Base-by-base conservation (phyloP, 768 basidiomycete genomes). In the Boletales sp. region DNA sequence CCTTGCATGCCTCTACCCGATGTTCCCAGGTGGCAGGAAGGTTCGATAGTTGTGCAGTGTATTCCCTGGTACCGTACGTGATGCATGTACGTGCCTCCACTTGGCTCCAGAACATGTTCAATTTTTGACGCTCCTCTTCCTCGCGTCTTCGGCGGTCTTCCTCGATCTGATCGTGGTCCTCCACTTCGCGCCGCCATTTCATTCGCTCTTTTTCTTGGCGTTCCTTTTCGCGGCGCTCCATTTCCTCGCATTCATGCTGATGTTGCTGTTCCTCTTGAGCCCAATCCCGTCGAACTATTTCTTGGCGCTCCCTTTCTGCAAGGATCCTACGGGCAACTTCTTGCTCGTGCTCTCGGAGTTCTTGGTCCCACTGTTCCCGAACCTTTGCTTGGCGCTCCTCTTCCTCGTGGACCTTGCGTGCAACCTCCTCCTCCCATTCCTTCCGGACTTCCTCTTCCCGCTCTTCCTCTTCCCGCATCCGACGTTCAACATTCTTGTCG, bases 21-120 rank as follows among this genome's bases (percentile, higher is more conserved):
- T 57, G 59, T 11, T 42, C 45, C 49, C 60, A 60, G 9, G 48
- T 50, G 4, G 45, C 5, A 6, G 66, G 70, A 2, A 67, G 49
- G 39, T 66, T 69, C 39, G 52, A 54, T 5, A 71, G 55, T 0
- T 46, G 50, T 3, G 68, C 70, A 4, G 56, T 60, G 15, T 70
- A 70, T 31, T 62, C 63, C 19, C 61, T 57, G 14, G 62, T 61
- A 0, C 48, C 63, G 14, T 63, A 68, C 0, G 60, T 59, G 28
- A 50, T 58, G 47, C 70, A 70, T 11, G 14, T 43, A 39, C 55
- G 57, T 4, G 55, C 44, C 28, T 65, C 48, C 0, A 58, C 33
- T 5, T 11, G 8, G 2, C 42, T 49, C 65, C 60, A 66, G 41
- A 50, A 62, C 54, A 71, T 59, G 35, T 57, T 49, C 11, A 66